Evolutionary conservation across 2,329 filamentous ascomycete genomes (phyloP), one percentile per base, ranked within the genome.

Genomic region (Knoxdaviesia proteae): DNA sequence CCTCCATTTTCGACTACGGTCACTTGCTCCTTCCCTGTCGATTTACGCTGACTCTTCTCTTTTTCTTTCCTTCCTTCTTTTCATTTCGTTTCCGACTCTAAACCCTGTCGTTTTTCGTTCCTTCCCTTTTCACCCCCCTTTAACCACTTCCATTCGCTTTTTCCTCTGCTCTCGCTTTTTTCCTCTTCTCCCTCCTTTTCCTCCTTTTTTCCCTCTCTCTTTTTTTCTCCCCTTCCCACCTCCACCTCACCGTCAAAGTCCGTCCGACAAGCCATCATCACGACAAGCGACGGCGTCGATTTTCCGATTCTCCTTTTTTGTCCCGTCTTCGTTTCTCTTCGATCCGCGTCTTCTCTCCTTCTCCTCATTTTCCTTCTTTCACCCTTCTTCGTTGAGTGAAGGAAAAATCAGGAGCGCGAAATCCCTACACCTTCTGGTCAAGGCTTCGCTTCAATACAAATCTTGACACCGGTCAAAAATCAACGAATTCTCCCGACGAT

Each of bases 401-500:
- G 20, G 20, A 20, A 20, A 20, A 20, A 20, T 20, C 20, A 20
- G 20, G 20, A 20, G 20, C 20, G 20, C 20, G 20, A 20, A 20
- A 20, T 20, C 20, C 20, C 20, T 20, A 20, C 20, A 20, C 20
- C 20, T 20, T 20, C 20, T 20, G 20, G 20, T 20, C 20, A 20
- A 20, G 20, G 20, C 20, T 20, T 20, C 20, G 20, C 20, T 20
- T 20, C 20, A 20, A 20, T 20, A 20, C 20, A 20, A 20, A 20
- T 20, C 20, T 20, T 20, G 20, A 20, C 20, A 20, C 20, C 20
- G 20, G 20, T 20, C 20, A 20, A 20, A 20, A 20, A 20, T 3
- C 20, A 20, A 38, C 40, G 39, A 44, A 40, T 40, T 47, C 41
- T 45, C 54, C 56, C 51, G 61, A 62, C 62, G 60, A 62, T 51